A percentile compares a stretch with the other conserved stretches of the same genome.
These are phyloP conservation scores for Arxiozyma slooffiae DNA, from an alignment of 1,139 yeast genomes.

Conservation along the genomic window DNA sequence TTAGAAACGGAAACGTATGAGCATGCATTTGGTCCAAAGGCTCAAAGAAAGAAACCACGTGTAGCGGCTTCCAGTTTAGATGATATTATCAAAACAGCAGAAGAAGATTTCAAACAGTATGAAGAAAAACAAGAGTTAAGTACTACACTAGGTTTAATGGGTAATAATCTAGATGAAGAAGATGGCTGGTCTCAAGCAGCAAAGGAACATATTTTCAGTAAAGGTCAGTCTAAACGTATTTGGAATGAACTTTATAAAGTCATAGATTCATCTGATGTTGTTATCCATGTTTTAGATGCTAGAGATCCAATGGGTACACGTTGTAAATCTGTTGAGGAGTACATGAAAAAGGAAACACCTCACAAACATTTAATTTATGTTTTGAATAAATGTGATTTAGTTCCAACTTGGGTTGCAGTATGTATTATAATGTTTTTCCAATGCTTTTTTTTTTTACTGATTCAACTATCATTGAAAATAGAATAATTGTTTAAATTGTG, in stretches of 20 bases:
- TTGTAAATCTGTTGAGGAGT: conserved; percentile 87
- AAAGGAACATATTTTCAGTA: conserved; percentile 88
- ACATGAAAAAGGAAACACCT: conserved; percentile 86
- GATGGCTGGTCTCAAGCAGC: conserved; percentile 86
- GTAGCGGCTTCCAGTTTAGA: conserved; percentile 67
- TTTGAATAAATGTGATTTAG: conserved; percentile 93
- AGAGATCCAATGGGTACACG: conserved; percentile 96
- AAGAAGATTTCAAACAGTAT: conserved; percentile 47
- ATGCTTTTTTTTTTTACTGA: background rate
- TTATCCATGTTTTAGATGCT: conserved; percentile 91
- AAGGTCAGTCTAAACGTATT: conserved; percentile 96
- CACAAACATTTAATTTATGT: conserved; percentile 94
- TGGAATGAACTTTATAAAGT: conserved; percentile 98
- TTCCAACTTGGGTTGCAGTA: conserved; percentile 99
- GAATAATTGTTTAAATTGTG: background rate
- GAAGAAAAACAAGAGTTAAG: conserved; percentile 67
- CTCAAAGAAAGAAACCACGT: conserved; percentile 87
- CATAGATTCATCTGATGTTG: conserved; percentile 94
- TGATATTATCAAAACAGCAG: conserved; percentile 62
- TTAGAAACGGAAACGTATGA: conserved; percentile 81
- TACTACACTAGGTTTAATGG: conserved; percentile 72
- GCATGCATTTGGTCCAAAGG: conserved; percentile 85
- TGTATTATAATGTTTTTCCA: conserved; percentile 38
- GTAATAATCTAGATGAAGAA: conserved; percentile 51
- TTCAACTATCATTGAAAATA: background rate